phyloP scores from a whole-genome alignment of 2,329 filamentous ascomycete species.

The Endoconidiophora polonica region DNA sequence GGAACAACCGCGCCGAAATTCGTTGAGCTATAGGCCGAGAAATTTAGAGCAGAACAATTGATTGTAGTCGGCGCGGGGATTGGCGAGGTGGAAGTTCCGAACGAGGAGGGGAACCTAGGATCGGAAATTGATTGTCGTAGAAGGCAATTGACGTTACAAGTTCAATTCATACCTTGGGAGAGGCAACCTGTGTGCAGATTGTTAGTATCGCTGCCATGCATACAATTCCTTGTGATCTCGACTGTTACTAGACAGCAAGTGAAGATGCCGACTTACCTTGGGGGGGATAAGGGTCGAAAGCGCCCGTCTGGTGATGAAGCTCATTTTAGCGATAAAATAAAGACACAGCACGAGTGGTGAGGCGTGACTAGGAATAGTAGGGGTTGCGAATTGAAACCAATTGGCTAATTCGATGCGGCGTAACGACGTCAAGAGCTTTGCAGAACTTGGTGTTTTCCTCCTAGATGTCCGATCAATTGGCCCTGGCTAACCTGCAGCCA shows the following conservation, averaged over 20 bases:
- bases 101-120: neutral
- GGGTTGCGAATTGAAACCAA: constrained; percentile 13
- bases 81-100: neutral
- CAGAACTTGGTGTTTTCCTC: constrained; percentile 9
- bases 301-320: constrained; percentile 75
- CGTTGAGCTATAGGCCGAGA: no score
- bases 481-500: constrained; percentile 13
- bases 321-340: constrained; percentile 40
- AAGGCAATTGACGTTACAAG: neutral
- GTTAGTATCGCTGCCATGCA: constrained; percentile 7
- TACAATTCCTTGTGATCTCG: neutral
- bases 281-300: constrained; percentile 98
- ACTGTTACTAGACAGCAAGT: no score
- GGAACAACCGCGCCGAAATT: no score
- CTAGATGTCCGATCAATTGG: constrained; percentile 10
- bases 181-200: constrained; percentile 47
- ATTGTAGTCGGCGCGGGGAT: no score
- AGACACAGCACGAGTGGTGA: neutral
- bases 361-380: constrained; percentile 6
- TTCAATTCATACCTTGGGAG: constrained; percentile 54
- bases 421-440: constrained; percentile 13
- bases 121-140: neutral
- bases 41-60: neutral
- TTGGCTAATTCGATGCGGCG: constrained; percentile 12
- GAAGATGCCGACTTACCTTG: constrained; percentile 51